A percentile compares a stretch with the other conserved stretches of the same genome.
These are phyloP conservation scores for Cordyceps militaris DNA, from an alignment of 2,329 filamentous ascomycete species.

Conservation along the genomic window DNA sequence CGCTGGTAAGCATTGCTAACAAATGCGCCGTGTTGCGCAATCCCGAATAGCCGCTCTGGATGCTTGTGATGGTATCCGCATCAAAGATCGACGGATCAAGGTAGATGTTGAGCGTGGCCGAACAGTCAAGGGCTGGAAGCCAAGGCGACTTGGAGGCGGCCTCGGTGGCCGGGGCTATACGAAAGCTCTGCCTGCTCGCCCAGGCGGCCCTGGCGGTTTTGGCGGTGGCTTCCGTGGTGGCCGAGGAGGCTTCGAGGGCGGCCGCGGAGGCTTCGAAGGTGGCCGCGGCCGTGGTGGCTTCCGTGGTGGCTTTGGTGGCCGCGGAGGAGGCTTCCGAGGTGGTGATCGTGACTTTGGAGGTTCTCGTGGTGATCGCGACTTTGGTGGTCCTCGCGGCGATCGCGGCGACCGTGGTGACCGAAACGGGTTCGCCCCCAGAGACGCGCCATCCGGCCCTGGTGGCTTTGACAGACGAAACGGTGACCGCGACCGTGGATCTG, in stretches of 20 bases:
- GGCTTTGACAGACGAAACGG: constrained; percentile 42
- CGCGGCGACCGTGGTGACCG: constrained; percentile 31
- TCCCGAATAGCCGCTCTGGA: constrained; percentile 79
- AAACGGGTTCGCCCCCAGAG: constrained; percentile 46
- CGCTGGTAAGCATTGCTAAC: constrained; percentile 61
- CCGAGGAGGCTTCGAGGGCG: constrained; percentile 33
- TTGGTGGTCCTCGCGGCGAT: constrained; percentile 23
- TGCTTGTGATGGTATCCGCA: constrained; percentile 75
- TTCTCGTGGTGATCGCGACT: constrained; percentile 25
- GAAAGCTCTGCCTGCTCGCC: constrained; percentile 66
- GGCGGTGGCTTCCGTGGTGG: constrained; percentile 42
- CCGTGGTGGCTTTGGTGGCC: constrained; percentile 33
- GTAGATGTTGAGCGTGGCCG: constrained; percentile 95
- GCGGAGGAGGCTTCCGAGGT: constrained; percentile 43
- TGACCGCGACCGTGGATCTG: constrained; percentile 38
- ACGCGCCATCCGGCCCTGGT: constrained; percentile 54
- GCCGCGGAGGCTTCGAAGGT: constrained; percentile 32
- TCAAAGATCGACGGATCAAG: constrained; percentile 85
- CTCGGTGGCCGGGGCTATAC: constrained; percentile 91
- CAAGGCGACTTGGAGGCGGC: constrained; percentile 83
- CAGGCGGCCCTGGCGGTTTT: constrained; percentile 54
- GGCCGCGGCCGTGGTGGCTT: constrained; percentile 38
- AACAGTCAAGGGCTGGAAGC: constrained; percentile 90
- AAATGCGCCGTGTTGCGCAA: constrained; percentile 50
- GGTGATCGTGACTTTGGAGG: constrained; percentile 32